These are phyloP conservation scores for Hirschioporus abietinus DNA, from an alignment of 768 basidiomycete genomes.

Conservation along the genomic window DNA sequence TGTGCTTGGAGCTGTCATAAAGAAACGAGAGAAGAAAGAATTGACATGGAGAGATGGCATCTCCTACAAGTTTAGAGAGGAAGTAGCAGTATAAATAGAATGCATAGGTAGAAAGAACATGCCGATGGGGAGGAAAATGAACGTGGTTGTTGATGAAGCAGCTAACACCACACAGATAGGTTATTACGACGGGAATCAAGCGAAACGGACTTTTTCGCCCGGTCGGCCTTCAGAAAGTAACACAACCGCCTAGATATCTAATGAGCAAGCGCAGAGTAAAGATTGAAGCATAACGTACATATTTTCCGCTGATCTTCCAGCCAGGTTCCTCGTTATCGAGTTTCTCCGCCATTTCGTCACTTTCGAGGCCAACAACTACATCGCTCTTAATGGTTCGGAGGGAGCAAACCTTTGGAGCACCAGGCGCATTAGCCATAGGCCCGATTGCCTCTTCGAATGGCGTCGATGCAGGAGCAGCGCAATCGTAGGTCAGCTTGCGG, in stretches of 20 bases:
- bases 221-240: conserved; percentile 85
- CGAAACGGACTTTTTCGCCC: conserved; percentile 81
- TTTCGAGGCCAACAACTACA: conserved; percentile 82
- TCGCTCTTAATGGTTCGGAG: conserved; percentile 93
- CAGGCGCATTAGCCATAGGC: conserved; percentile 82
- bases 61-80: neutral
- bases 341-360: conserved; percentile 65
- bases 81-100: neutral
- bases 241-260: conserved; percentile 63
- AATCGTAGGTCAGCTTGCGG: conserved; percentile 85
- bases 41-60: neutral
- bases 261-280: conserved; percentile 4
- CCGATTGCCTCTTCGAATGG: conserved; percentile 90
- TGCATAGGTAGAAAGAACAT: neutral
- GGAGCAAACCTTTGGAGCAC: conserved; percentile 82
- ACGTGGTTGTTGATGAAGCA: neutral
- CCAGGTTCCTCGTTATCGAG: conserved; percentile 85
- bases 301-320: conserved; percentile 98
- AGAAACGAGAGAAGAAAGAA: neutral
- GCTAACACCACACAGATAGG: neutral
- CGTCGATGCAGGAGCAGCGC: conserved; percentile 79
- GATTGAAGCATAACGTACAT: conserved; percentile 47
- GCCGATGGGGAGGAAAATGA: neutral
- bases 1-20: neutral
- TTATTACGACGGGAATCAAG: conserved; percentile 25